A percentile compares a stretch with the other conserved stretches of the same genome.
Conservation (phyloP, 2,329 filamentous ascomycete species). For the Stromatinia cepivora region DNA sequence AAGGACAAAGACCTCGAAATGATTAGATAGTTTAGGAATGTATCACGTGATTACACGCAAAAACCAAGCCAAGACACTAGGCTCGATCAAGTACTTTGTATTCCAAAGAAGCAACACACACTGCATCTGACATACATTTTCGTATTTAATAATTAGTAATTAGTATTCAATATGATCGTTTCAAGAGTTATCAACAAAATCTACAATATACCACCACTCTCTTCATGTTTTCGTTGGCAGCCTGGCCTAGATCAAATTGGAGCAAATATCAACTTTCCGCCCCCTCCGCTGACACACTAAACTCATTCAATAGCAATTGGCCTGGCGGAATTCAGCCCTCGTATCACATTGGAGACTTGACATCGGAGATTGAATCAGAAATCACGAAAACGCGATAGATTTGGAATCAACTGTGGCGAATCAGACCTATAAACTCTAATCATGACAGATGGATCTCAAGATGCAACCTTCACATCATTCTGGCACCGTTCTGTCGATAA, state of each 20-base stretch:
- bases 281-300: too few species aligned
- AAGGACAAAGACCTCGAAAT: neutral
- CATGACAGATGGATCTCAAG: conserved; percentile 12
- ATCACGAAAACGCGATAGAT: neutral
- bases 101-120: neutral
- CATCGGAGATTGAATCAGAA: neutral
- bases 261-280: neutral
- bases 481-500: conserved; percentile 25
- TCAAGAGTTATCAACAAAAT: neutral
- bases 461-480: conserved; percentile 24
- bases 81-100: conserved; percentile 11
- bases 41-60: neutral
- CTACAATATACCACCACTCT: neutral
- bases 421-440: neutral
- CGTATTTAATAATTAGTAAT: neutral
- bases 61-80: neutral
- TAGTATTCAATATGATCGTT: neutral
- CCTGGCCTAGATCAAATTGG: neutral
- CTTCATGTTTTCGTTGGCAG: neutral
- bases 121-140: conserved; percentile 1
- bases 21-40: neutral
- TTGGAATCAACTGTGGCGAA: conserved; percentile 4
- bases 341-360: neutral
- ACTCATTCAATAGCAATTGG: neutral
- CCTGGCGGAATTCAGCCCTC: neutral